Percentiles rank a stretch among this genome's conserved stretches.
Conservation (phyloP, 2,329 filamentous ascomycete genomes). For the Aspergillus sp. region DNA sequence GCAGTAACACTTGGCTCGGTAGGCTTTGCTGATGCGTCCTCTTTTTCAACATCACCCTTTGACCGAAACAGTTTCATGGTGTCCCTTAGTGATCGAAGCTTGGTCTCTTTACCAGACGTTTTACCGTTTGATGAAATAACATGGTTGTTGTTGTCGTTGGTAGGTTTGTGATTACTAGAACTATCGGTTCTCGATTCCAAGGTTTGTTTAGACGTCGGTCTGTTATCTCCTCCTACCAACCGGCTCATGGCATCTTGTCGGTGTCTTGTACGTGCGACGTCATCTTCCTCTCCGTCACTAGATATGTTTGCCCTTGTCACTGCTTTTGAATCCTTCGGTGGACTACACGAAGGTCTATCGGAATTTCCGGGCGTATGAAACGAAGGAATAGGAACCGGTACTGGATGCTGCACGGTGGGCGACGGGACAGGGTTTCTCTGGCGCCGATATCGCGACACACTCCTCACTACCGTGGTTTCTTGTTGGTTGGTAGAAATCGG, state of each 20-base stretch:
- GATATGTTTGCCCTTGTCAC: not conserved
- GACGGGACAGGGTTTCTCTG: slow-evolving; percentile 12
- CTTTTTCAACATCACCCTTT: slow-evolving; percentile 8
- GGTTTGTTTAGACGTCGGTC: not conserved
- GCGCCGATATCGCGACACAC: slow-evolving; percentile 31
- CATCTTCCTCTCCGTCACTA: slow-evolving; percentile 8
- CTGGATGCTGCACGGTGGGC: not conserved
- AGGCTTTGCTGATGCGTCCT: not conserved
- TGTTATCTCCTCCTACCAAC: slow-evolving; percentile 21
- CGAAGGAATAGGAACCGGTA: not conserved
- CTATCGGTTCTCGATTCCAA: not conserved
- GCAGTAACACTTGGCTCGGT: slow-evolving; percentile 11
- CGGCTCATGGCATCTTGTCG: slow-evolving; percentile 28
- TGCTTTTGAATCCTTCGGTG: not conserved
- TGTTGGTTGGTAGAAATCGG: slow-evolving; percentile 3
- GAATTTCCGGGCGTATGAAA: not conserved
- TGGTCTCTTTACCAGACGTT: slow-evolving; percentile 8
- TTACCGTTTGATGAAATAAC: not conserved
- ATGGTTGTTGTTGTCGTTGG: not conserved
- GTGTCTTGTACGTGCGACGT: slow-evolving; percentile 17
- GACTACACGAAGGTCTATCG: not conserved
- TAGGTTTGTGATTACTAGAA: not conserved
- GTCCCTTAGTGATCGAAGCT: slow-evolving; percentile 26
- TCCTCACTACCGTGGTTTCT: slow-evolving; percentile 21
- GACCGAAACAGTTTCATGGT: slow-evolving; percentile 19